Percentiles rank a stretch among this genome's conserved stretches.
Conservation (phyloP, 352 stramenopile species). For the Achlya hypogyna region DNA sequence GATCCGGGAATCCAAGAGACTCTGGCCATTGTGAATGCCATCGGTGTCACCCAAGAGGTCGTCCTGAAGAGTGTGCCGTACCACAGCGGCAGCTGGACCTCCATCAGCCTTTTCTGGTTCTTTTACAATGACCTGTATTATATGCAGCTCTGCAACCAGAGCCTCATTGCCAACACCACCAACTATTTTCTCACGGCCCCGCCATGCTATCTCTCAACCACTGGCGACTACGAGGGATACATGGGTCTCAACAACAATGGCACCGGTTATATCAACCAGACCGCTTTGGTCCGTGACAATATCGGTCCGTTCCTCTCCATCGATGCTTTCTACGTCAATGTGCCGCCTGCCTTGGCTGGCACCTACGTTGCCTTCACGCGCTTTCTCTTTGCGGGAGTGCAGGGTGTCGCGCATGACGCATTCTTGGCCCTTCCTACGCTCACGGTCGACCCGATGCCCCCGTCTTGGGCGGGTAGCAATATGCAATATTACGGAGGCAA, state of each 20-base stretch:
- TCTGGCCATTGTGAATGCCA: neutral
- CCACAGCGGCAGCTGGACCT: neutral
- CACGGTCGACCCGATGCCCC: neutral
- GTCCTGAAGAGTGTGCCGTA: neutral
- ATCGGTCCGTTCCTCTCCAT: neutral
- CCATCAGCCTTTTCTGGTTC: neutral
- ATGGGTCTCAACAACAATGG: neutral
- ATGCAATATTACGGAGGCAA: constrained; percentile 2
- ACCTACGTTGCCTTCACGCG: neutral
- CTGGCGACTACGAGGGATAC: neutral
- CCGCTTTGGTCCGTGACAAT: neutral
- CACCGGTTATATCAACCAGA: neutral
- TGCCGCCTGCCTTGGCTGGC: neutral
- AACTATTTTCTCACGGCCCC: neutral
- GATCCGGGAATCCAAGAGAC: neutral
- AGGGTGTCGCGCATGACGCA: too few relatives aligned
- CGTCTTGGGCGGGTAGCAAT: neutral
- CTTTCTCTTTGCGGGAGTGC: neutral
- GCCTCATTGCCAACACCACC: neutral
- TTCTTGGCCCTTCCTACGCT: too few relatives aligned
- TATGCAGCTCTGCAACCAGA: neutral
- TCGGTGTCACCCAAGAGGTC: neutral
- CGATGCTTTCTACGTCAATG: neutral
- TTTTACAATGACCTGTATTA: neutral
- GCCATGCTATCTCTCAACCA: neutral